A percentile compares a stretch with the other conserved stretches of the same genome.
Conservation (phyloP, 805 yeast species). For the Lachancea fermentati region DNA sequence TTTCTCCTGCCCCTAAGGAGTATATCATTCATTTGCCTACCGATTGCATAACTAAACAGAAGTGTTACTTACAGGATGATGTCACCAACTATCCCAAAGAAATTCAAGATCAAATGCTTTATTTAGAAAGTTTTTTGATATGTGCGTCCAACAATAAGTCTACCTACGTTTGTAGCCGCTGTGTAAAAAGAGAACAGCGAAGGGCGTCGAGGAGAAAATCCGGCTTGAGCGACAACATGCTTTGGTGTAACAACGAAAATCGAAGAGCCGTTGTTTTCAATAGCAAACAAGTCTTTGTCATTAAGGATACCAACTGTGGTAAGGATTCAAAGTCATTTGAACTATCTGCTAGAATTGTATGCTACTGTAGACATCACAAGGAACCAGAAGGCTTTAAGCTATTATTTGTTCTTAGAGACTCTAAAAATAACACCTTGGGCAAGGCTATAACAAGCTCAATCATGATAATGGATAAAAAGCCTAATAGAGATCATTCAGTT, state of each 20-base stretch:
- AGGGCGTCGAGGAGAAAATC: conserved; percentile 89
- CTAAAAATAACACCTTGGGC: conserved; percentile 59
- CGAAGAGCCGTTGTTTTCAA: conserved; percentile 87
- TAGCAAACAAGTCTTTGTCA: conserved; percentile 76
- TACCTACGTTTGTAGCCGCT: conserved; percentile 81
- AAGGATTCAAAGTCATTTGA: conserved; percentile 36
- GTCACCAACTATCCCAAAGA: conserved; percentile 38
- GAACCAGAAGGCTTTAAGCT: conserved; percentile 81
- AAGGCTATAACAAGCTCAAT: conserved; percentile 66
- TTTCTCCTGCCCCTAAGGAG: conserved; percentile 76
- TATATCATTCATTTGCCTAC: conserved; percentile 73
- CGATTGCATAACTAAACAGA: conserved; percentile 82
- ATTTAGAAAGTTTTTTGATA: conserved; percentile 76
- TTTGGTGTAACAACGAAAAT: conserved; percentile 69
- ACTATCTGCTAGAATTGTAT: conserved; percentile 72
- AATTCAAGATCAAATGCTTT: conserved; percentile 49
- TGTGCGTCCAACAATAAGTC: conserved; percentile 45
- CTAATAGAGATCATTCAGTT: conserved; percentile 13
- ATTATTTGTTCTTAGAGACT: conserved; percentile 60
- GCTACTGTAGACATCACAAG: conserved; percentile 94
- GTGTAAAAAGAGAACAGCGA: conserved; percentile 89
- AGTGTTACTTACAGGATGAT: conserved; percentile 57
- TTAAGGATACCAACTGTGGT: conserved; percentile 21
- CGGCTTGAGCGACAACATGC: conserved; percentile 65
- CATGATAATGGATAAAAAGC: conserved; percentile 90